Base-by-base conservation (phyloP, 805 yeast species). In the Pichia sporocuriosa region DNA sequence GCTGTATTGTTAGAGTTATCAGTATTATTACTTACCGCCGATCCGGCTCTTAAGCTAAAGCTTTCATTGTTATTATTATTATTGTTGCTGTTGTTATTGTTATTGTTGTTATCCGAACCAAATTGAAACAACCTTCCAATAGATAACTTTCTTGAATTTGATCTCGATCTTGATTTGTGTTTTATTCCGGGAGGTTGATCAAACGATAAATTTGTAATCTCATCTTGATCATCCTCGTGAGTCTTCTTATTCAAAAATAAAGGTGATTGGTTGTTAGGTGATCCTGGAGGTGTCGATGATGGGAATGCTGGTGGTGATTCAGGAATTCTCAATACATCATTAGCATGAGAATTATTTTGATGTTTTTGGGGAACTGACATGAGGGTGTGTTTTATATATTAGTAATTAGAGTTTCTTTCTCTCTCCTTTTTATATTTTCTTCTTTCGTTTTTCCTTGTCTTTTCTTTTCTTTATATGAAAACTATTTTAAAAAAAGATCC, bases 51-150 rank as follows among this genome's bases (percentile, higher is more conserved):
- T 13, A 10, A 15, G n/a, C 35, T 36, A 42, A 52, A 40, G 13
- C 7, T 25, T 5, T 23, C 21, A 19, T 16, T 23, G 35, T 40
- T 19, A 15, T 24, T 21, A 53, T 54, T 37, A 16, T 15, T 37
- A 16, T 7, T 37, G 26, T n/a, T 30, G 11, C 20, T 27, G 5
- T n/a, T 23, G n/a, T 19, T 34, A 20, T 22, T 43, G 17, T 38
- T 35, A 22, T 19, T 40, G 12, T 35, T 45, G 32, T 31, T 31
- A 23, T 50, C 60, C 12, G 56, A 46, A 2, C 66, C 69, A 49
- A 68, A 67, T 36, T 58, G 61, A 46, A 70, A 63, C 15, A 70
- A 50, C 39, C 65, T 61, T 2, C 68, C 63, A 16, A 69, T 51
- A 7, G 64, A 57, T 23, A 59, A 37, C 29, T 60, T 58, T 26